Conservation (phyloP, 805 yeast species). For the Teunomyces atbi region DNA sequence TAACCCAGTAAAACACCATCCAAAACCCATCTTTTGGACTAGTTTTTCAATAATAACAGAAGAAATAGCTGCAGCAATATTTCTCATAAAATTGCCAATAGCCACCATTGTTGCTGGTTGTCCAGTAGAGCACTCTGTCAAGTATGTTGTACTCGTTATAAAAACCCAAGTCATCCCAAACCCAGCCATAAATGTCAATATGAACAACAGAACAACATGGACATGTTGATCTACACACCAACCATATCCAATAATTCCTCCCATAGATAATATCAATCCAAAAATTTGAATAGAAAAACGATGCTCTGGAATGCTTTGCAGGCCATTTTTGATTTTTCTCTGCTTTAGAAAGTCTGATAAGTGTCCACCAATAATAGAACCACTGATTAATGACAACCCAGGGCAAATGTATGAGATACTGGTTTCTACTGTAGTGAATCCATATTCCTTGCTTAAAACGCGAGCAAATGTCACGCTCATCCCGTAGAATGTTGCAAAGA, state of each 20-base stretch:
- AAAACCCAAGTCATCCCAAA: constrained; percentile 58
- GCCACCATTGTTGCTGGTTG: constrained; percentile 56
- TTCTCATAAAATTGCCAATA: constrained; percentile 51
- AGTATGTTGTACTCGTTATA: constrained; percentile 51
- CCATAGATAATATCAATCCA: constrained; percentile 43
- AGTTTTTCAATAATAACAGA: constrained; percentile 43
- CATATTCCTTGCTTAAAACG: constrained; percentile 36
- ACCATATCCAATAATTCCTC: constrained; percentile 51
- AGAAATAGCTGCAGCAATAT: constrained; percentile 53
- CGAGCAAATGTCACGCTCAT: constrained; percentile 50
- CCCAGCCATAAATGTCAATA: constrained; percentile 46
- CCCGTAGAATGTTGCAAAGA: constrained; percentile 56
- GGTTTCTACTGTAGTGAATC: constrained; percentile 31
- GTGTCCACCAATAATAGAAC: constrained; percentile 50
- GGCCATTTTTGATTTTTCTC: constrained; percentile 23
- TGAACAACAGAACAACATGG: constrained; percentile 39
- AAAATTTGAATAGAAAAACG: constrained; percentile 43
- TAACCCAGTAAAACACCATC: constrained; percentile 57
- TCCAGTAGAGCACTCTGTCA: constrained; percentile 48
- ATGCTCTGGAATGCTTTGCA: constrained; percentile 43
- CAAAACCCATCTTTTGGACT: constrained; percentile 39
- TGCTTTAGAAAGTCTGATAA: constrained; percentile 41
- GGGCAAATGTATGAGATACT: constrained; percentile 54
- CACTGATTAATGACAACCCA: constrained; percentile 47
- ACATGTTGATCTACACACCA: constrained; percentile 46